A percentile compares a stretch with the other conserved stretches of the same genome.
These are phyloP conservation scores for Oryza australiensis DNA, from an alignment of 176 grass and related monocot species.

Conservation along the genomic window DNA sequence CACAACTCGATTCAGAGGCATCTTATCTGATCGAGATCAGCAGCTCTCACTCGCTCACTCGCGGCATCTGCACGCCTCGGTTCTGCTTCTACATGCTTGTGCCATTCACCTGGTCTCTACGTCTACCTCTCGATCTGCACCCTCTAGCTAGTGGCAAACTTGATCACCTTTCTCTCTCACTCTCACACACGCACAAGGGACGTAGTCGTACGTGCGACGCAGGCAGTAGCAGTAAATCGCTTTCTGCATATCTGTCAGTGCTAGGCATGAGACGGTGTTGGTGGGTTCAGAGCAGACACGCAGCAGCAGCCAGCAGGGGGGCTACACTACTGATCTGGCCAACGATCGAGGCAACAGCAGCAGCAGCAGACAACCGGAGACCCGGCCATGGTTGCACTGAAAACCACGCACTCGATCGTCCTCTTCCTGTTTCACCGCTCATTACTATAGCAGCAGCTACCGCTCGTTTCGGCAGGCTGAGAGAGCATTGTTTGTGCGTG, in stretches of 20 bases:
- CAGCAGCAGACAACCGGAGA: conserved; percentile 37
- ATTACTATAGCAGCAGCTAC: conserved; percentile 12
- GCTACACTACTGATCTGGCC: neutral
- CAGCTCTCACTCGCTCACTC: neutral
- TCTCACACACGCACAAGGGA: neutral
- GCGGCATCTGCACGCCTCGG: neutral
- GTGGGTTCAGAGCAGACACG: neutral
- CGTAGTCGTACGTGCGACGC: neutral
- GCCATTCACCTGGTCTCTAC: conserved; percentile 17
- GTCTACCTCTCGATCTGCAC: neutral
- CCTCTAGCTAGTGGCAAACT: neutral
- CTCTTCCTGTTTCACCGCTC: conserved; percentile 46
- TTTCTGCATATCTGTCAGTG: conserved; percentile 60
- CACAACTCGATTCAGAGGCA: neutral
- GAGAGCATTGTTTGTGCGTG: conserved; percentile 37
- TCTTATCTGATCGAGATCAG: neutral
- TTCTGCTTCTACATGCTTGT: conserved; percentile 13
- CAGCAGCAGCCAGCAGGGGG: neutral
- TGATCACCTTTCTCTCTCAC: neutral
- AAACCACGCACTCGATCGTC: conserved; percentile 46
- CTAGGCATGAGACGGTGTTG: conserved; percentile 30
- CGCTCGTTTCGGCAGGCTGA: conserved; percentile 39
- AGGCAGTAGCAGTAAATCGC: conserved; percentile 20
- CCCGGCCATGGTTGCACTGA: conserved; percentile 52
- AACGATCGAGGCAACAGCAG: neutral